Evolutionary conservation across 169 alveolate genomes (phyloP).

Genomic region (Babesia divergens): DNA sequence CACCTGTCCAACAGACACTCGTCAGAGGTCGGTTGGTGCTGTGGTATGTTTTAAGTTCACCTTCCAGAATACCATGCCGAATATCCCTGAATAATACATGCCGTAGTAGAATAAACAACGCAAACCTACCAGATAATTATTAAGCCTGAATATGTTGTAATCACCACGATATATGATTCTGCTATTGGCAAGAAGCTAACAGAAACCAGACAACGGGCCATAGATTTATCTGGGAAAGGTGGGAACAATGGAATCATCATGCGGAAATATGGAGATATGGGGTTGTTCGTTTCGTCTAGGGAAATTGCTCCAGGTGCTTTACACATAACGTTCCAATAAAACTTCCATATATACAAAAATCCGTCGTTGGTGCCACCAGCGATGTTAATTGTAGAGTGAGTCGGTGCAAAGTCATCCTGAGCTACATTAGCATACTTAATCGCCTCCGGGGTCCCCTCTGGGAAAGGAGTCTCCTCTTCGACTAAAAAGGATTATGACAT

Average conservation of each 20-base stretch:
- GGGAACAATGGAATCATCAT: neutral
- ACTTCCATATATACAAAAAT: slow-evolving; percentile 25
- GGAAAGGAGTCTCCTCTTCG: neutral
- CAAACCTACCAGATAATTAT: slow-evolving; percentile 35
- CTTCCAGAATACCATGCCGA: slow-evolving; percentile 21
- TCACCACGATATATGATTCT: slow-evolving; percentile 32
- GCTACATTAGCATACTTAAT: neutral
- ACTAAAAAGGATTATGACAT: neutral
- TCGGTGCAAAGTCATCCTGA: neutral
- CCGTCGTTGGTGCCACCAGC: slow-evolving; percentile 58
- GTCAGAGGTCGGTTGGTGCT: slow-evolving; percentile 39
- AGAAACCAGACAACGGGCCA: neutral
- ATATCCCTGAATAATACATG: slow-evolving; percentile 27
- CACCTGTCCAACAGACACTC: slow-evolving; percentile 5
- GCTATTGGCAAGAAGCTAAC: slow-evolving; percentile 28
- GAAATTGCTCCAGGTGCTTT: neutral
- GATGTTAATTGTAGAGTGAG: neutral
- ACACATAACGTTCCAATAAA: slow-evolving; percentile 4
- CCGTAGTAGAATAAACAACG: neutral
- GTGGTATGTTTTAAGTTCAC: slow-evolving; percentile 38
- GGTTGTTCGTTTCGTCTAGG: neutral
- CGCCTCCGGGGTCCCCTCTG: neutral
- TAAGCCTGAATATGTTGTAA: slow-evolving; percentile 27
- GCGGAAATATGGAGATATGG: neutral
- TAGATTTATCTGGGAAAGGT: neutral